Evolutionary conservation across 2,329 filamentous ascomycete species (phyloP).

Genomic region (Aspergillus ochraceus): DNA sequence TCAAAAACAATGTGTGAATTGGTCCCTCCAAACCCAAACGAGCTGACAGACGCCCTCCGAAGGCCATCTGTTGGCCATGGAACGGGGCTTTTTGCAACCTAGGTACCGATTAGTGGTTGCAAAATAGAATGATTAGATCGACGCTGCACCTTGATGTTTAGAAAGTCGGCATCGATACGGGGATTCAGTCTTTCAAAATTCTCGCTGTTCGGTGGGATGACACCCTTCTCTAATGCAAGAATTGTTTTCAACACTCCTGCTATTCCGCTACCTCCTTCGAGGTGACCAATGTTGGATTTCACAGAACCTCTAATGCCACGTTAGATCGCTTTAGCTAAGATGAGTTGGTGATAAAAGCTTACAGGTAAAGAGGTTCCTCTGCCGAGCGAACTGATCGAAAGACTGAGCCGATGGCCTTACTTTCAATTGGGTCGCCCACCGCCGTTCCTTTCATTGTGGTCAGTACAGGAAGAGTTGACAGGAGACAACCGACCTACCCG

Average conservation of each 20-base stretch:
- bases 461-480: background rate
- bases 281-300: slow-evolving; percentile 19
- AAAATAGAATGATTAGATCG: background rate
- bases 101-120: background rate
- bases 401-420: background rate
- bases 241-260: slow-evolving; percentile 44
- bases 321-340: background rate
- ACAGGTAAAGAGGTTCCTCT: background rate
- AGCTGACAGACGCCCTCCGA: slow-evolving; percentile 23
- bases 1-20: slow-evolving; percentile 29
- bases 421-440: background rate
- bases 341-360: background rate
- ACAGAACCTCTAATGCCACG: background rate
- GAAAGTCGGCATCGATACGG: slow-evolving; percentile 7
- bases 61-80: slow-evolving; percentile 21
- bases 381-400: background rate
- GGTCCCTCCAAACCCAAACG: slow-evolving; percentile 28
- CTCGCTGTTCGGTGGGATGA: slow-evolving; percentile 45
- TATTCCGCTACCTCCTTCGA: slow-evolving; percentile 38
- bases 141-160: slow-evolving; percentile 2
- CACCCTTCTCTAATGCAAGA: slow-evolving; percentile 45
- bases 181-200: slow-evolving; percentile 4
- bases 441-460: background rate
- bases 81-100: slow-evolving; percentile 11
- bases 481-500: background rate